These are phyloP conservation scores for Penicillium cosmopolitanum DNA, from an alignment of 495 filamentous ascomycete genomes.

Conservation along the genomic window DNA sequence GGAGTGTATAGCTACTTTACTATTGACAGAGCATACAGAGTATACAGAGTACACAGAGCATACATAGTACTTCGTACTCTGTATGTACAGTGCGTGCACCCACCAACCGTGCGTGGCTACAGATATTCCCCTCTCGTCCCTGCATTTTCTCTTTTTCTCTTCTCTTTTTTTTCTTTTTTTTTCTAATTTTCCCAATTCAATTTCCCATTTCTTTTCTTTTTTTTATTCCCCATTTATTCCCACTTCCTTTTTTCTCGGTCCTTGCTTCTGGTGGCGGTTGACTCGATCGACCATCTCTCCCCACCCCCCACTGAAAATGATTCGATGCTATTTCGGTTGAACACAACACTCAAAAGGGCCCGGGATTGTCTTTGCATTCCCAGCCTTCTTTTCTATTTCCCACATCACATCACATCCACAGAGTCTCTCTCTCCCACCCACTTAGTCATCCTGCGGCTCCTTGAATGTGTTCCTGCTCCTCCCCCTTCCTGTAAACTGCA, in stretches of 20 bases:
- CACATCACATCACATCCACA: neutral
- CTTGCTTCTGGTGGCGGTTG: conserved; percentile 37
- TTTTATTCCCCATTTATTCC: conserved; percentile 8
- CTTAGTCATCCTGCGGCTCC: conserved; percentile 38
- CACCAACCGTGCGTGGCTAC: neutral
- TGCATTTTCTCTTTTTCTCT: conserved; percentile 14
- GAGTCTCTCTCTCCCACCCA: neutral
- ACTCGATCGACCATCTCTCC: conserved; percentile 22
- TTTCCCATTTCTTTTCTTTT: conserved; percentile 8
- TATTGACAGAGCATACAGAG: neutral
- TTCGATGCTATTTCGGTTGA: conserved; percentile 22
- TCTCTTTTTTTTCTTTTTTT: conserved; percentile 16
- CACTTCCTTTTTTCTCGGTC: conserved; percentile 18
- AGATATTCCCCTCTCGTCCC: neutral
- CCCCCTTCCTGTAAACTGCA: conserved; percentile 37
- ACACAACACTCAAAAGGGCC: conserved; percentile 24
- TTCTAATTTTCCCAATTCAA: conserved; percentile 1
- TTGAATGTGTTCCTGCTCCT: conserved; percentile 38
- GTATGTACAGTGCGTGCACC: neutral
- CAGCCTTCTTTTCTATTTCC: conserved; percentile 12
- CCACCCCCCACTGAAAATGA: conserved; percentile 13
- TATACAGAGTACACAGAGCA: neutral
- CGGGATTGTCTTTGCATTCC: conserved; percentile 27
- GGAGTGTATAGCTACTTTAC: neutral
- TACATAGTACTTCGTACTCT: neutral